These are phyloP conservation scores for Diaporthe sp. DNA, from an alignment of 2,329 filamentous ascomycete species.

Conservation along the genomic window DNA sequence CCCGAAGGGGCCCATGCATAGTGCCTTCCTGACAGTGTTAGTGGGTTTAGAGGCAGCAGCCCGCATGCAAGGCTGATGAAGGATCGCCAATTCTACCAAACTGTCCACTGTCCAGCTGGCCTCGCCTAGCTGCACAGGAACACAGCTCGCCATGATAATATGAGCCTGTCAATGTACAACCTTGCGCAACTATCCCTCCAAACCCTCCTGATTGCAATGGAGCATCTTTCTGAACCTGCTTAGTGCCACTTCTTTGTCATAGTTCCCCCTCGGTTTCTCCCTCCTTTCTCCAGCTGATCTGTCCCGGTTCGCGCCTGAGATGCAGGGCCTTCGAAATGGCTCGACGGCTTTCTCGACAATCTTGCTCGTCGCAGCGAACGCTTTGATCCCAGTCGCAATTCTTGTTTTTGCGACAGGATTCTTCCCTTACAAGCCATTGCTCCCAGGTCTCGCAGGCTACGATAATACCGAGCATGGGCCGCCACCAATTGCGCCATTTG, in stretches of 20 bases:
- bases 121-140: constrained; percentile 17
- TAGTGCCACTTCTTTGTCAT: constrained; percentile 29
- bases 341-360: constrained; percentile 51
- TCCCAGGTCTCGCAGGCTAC: constrained; percentile 85
- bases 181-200: background rate
- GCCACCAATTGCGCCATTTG: constrained; percentile 79
- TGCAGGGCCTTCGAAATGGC: constrained; percentile 47
- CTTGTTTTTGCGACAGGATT: constrained; percentile 89
- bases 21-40: too few species aligned
- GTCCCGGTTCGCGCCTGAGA: constrained; percentile 39
- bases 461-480: constrained; percentile 67
- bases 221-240: constrained; percentile 29
- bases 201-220: constrained; percentile 36
- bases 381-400: constrained; percentile 82
- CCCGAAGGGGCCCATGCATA: too few species aligned
- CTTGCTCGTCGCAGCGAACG: constrained; percentile 76
- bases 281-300: background rate
- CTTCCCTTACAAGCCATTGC: constrained; percentile 96
- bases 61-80: constrained; percentile 41
- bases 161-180: constrained; percentile 25
- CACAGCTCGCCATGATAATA: constrained; percentile 24
- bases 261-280: background rate
- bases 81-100: constrained; percentile 32
- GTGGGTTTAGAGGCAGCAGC: constrained; percentile 25
- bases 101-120: constrained; percentile 28